Evolutionary conservation across 176 grass and related monocot genomes (phyloP).

Genomic region (Lolium perenne): DNA sequence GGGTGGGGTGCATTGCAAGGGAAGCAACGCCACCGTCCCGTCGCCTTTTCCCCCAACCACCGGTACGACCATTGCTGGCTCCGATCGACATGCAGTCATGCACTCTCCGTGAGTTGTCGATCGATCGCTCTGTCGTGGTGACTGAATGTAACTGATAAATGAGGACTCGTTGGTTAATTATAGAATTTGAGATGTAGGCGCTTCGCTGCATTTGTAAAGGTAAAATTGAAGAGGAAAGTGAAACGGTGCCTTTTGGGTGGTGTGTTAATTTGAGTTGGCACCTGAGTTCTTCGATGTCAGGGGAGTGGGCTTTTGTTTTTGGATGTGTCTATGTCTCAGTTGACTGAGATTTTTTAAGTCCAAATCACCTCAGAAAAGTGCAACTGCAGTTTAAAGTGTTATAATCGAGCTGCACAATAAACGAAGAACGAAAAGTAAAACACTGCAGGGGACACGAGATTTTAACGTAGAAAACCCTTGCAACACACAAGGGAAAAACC

Average conservation of each 20-base stretch:
- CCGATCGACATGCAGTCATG: background rate
- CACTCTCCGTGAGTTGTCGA: conserved; percentile 1
- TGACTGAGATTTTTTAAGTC: no score
- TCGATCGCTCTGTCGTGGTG: background rate
- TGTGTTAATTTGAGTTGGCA: no score
- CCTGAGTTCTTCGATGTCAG: no score
- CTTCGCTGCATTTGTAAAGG: conserved; percentile 15
- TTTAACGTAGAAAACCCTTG: no score
- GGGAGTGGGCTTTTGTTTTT: no score
- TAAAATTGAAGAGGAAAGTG: background rate
- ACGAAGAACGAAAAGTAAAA: no score
- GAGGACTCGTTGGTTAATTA: background rate
- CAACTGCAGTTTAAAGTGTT: no score
- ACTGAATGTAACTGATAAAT: background rate
- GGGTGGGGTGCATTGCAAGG: conserved; percentile 65
- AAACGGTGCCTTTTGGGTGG: background rate
- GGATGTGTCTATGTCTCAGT: no score
- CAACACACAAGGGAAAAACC: no score
- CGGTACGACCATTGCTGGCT: conserved; percentile 8
- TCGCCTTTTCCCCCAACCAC: conserved; percentile 44
- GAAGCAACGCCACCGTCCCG: conserved; percentile 60
- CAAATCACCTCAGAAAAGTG: no score
- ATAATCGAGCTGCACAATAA: no score
- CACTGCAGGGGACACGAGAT: no score
- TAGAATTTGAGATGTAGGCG: background rate